Evolutionary conservation across 768 basidiomycete species (phyloP).

Genomic region (Leccinum fibrillosum): DNA sequence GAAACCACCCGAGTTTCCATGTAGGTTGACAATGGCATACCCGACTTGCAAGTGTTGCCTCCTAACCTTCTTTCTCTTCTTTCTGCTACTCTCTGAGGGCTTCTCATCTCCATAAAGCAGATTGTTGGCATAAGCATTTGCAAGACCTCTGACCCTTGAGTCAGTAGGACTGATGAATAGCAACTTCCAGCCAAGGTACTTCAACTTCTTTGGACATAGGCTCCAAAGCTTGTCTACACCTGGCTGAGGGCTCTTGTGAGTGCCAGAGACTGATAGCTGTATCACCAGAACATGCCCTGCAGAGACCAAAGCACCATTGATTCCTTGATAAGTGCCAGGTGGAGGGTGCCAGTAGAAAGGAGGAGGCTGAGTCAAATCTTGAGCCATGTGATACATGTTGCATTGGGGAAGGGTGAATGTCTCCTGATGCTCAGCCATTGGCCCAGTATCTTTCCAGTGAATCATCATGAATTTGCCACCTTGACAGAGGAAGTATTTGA

Average conservation of each 20-base stretch:
- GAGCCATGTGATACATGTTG: not conserved
- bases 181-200: not conserved
- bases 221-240: not conserved
- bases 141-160: not conserved
- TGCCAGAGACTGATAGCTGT: not conserved
- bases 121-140: not conserved
- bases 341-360: not conserved
- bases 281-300: not conserved
- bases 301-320: not conserved
- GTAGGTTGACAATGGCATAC: not conserved
- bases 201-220: not conserved
- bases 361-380: not conserved
- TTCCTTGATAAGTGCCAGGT: not conserved
- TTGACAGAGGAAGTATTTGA: not conserved
- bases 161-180: not conserved
- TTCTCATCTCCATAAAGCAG: not conserved
- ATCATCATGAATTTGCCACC: not conserved
- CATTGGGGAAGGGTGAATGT: not conserved
- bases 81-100: not conserved
- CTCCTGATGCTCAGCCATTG: not conserved
- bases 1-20: not conserved
- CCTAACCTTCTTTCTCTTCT: not conserved
- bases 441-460: not conserved
- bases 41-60: not conserved
- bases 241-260: not conserved